Evolutionary conservation across 78 protist species (phyloP).

Genomic region (Dictyostelium capitatum): DNA sequence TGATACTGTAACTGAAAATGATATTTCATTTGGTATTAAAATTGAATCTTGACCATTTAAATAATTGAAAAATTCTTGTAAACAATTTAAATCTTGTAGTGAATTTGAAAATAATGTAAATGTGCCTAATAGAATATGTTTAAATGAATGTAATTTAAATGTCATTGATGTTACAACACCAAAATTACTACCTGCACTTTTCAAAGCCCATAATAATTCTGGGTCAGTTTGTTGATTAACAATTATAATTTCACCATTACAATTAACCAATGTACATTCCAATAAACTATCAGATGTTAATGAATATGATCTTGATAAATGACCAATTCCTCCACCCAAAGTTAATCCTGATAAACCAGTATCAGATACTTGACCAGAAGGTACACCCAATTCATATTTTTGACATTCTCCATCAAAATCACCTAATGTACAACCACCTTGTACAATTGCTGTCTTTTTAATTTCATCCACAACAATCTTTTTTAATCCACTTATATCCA

Average conservation of each 20-base stretch:
- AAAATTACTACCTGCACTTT: constrained; percentile 57
- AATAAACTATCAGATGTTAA: constrained; percentile 21
- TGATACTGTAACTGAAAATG: not conserved
- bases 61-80: not conserved
- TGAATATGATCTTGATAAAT: constrained; percentile 23
- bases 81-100: not conserved
- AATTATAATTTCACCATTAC: constrained; percentile 15
- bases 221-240: not conserved
- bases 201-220: constrained; percentile 48
- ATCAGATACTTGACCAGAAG: constrained; percentile 26
- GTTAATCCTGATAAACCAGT: constrained; percentile 51
- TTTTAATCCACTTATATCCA: not conserved
- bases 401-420: constrained; percentile 25
- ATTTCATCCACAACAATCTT: not conserved
- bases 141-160: not conserved
- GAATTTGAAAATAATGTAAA: not conserved
- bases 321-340: constrained; percentile 60
- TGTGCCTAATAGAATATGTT: not conserved
- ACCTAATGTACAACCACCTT: constrained; percentile 31
- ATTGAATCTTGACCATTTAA: not conserved
- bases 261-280: not conserved
- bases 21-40: not conserved
- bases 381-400: not conserved
- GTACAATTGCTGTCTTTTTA: not conserved
- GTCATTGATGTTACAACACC: constrained; percentile 33